Evolutionary conservation across 805 yeast species (phyloP).

Genomic region (Candida palmyrensis): DNA sequence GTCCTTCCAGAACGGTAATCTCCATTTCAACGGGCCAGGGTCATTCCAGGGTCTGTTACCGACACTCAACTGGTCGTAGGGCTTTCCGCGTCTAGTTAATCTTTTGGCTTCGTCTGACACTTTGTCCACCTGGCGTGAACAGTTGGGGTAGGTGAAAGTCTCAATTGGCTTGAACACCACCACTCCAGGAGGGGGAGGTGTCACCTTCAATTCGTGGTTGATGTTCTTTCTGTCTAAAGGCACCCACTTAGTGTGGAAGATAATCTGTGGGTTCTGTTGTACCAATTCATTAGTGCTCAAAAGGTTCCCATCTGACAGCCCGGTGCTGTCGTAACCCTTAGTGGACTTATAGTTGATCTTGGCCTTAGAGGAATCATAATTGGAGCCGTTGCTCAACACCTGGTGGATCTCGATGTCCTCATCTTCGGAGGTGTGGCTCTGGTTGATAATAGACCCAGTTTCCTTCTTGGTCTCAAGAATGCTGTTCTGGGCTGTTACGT

Average conservation of each 20-base stretch:
- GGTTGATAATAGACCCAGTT: background rate
- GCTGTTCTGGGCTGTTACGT: slow-evolving; percentile 5
- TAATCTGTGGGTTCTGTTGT: slow-evolving; percentile 27
- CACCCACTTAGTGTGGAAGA: slow-evolving; percentile 63
- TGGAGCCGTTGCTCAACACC: slow-evolving; percentile 29
- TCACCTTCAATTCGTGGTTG: slow-evolving; percentile 54
- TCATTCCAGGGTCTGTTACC: slow-evolving; percentile 89
- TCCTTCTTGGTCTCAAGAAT: slow-evolving; percentile 5
- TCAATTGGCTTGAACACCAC: slow-evolving; percentile 80
- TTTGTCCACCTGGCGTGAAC: slow-evolving; percentile 65
- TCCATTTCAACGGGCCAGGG: slow-evolving; percentile 57
- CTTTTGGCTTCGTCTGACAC: slow-evolving; percentile 63
- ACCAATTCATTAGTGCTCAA: slow-evolving; percentile 19
- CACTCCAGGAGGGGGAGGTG: slow-evolving; percentile 88
- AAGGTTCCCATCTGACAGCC: no score
- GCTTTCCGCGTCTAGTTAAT: slow-evolving; percentile 57
- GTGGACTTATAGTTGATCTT: slow-evolving; percentile 14
- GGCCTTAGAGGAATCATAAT: slow-evolving; percentile 18
- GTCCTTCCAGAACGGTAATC: slow-evolving; percentile 24
- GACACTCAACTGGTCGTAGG: slow-evolving; percentile 24
- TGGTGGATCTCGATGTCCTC: slow-evolving; percentile 39
- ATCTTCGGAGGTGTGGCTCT: slow-evolving; percentile 12
- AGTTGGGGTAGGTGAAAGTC: slow-evolving; percentile 76
- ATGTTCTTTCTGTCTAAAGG: slow-evolving; percentile 47
- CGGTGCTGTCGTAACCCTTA: no score